Percentiles rank a stretch among this genome's conserved stretches.
Conservation (phyloP, 495 filamentous ascomycete species). For the Tirmania nivea region DNA sequence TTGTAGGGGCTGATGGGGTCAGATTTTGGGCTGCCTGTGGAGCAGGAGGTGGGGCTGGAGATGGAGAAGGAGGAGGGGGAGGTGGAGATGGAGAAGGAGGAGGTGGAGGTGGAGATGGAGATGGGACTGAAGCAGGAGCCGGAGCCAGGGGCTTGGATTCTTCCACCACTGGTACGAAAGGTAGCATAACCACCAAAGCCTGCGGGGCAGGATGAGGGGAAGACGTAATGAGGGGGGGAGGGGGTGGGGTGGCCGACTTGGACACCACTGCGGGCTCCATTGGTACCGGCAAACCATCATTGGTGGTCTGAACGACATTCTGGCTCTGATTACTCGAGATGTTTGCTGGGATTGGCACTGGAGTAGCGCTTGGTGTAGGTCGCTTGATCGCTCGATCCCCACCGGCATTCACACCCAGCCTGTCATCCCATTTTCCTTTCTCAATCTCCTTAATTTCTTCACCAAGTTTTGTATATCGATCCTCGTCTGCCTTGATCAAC, state of each 20-base stretch:
- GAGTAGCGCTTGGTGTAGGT: background rate
- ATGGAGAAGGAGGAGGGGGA: conserved; percentile 2
- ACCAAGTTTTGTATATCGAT: conserved; percentile 36
- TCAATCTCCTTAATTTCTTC: conserved; percentile 49
- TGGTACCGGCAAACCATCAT: background rate
- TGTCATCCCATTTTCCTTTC: conserved; percentile 31
- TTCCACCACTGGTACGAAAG: background rate
- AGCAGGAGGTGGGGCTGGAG: conserved; percentile 6
- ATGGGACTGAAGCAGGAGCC: conserved; percentile 6
- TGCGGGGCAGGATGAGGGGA: conserved; percentile 8
- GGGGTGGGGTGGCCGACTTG: conserved; percentile 13
- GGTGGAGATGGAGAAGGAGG: conserved; percentile 7
- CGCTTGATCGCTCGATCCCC: background rate
- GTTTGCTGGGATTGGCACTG: background rate
- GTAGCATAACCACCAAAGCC: too few species aligned
- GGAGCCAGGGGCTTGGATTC: conserved; percentile 9
- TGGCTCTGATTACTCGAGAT: conserved; percentile 3
- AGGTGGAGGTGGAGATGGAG: conserved; percentile 1
- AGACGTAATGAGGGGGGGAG: conserved; percentile 5
- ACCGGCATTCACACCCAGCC: conserved; percentile 15
- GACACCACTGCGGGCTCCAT: background rate
- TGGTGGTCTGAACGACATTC: background rate
- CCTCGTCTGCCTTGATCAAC: conserved; percentile 57
- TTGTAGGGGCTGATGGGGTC: conserved; percentile 8
- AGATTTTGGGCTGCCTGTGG: conserved; percentile 7